A percentile compares a stretch with the other conserved stretches of the same genome.
Conservation (phyloP, 768 basidiomycete genomes). For the Tylopilus felleus region DNA sequence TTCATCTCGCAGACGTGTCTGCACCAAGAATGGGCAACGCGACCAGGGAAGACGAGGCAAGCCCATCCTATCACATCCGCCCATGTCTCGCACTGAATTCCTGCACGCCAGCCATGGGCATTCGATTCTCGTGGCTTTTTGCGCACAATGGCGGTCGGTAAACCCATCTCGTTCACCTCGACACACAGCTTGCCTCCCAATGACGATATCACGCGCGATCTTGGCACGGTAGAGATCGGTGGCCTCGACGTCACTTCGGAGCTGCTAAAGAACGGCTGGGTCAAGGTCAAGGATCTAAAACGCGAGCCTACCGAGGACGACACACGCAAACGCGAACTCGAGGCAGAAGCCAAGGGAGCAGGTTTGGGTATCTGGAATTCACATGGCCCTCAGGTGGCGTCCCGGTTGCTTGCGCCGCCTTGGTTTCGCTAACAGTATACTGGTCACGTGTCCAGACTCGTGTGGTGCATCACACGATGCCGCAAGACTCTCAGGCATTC, state of each 20-base stretch:
- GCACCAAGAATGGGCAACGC: slow-evolving; percentile 84
- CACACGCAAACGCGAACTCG: slow-evolving; percentile 63
- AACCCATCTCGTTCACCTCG: slow-evolving; percentile 82
- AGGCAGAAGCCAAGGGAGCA: slow-evolving; percentile 70
- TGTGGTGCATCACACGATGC: slow-evolving; percentile 81
- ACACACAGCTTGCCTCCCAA: slow-evolving; percentile 75
- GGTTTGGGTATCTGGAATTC: slow-evolving; percentile 86
- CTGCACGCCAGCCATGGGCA: slow-evolving; percentile 65
- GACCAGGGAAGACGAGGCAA: slow-evolving; percentile 84
- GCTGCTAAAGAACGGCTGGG: slow-evolving; percentile 89
- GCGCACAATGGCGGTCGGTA: slow-evolving; percentile 81
- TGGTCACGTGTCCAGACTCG: slow-evolving; percentile 49
- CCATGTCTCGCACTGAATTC: slow-evolving; percentile 1
- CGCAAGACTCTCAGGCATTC: slow-evolving; percentile 83
- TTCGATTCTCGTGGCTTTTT: slow-evolving; percentile 93
- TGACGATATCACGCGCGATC: slow-evolving; percentile 74
- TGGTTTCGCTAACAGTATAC: not conserved
- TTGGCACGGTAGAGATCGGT: slow-evolving; percentile 71
- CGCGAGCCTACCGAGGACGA: slow-evolving; percentile 82
- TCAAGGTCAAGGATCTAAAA: slow-evolving; percentile 83
- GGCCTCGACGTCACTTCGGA: slow-evolving; percentile 73
- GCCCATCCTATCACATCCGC: slow-evolving; percentile 3
- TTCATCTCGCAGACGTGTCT: slow-evolving; percentile 84
- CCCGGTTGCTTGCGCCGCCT: not conserved
- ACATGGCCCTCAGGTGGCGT: slow-evolving; percentile 63